phyloP scores from a whole-genome alignment of 768 basidiomycete species.

The Suillus luteus region DNA sequence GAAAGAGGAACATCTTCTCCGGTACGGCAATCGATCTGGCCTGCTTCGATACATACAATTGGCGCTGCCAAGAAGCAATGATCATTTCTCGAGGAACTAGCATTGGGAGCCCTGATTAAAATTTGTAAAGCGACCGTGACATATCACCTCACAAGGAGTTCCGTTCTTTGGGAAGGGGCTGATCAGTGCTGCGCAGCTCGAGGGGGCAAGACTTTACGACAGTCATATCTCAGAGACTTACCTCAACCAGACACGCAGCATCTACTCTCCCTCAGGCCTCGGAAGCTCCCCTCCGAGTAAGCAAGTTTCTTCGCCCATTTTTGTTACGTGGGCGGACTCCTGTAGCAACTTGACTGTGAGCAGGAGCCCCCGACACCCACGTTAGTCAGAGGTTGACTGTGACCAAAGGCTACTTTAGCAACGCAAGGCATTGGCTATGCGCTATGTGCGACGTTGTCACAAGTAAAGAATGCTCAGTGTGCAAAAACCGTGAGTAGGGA shows the following conservation, averaged over 20 bases:
- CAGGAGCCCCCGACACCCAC: too few relatives aligned
- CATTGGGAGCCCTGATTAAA: background rate
- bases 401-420: background rate
- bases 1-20: too few relatives aligned
- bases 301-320: background rate
- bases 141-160: background rate
- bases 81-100: background rate
- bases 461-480: background rate
- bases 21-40: too few relatives aligned
- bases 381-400: background rate
- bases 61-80: background rate
- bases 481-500: constrained; percentile 6
- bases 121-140: background rate
- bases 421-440: background rate
- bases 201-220: background rate
- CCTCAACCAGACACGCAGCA: background rate
- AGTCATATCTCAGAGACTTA: background rate
- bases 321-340: background rate
- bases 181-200: background rate
- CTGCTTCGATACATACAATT: too few relatives aligned
- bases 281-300: background rate
- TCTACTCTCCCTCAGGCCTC: background rate
- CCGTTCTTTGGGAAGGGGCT: background rate
- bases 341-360: background rate
- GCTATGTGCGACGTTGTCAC: background rate